Evolutionary conservation across 306 rosid species (phyloP).

Genomic region (Fagus crenata): DNA sequence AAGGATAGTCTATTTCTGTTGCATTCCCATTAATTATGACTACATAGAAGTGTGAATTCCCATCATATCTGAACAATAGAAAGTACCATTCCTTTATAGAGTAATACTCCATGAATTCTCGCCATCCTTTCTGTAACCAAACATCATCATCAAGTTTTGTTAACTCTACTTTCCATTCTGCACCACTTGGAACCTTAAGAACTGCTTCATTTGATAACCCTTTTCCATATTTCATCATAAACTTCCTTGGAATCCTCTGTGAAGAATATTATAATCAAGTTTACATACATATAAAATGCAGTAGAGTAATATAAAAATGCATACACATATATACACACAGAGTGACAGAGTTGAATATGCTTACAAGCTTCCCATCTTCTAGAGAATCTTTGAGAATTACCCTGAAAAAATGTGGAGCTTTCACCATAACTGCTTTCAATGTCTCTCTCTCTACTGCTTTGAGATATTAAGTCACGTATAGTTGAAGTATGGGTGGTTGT

Average conservation of each 20-base stretch:
- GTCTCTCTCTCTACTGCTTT: too few species aligned
- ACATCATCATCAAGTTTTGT: not conserved
- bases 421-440: too few species aligned
- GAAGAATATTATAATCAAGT: too few species aligned
- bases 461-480: too few species aligned
- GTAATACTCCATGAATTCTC: slow-evolving; percentile 1
- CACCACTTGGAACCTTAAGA: slow-evolving; percentile 10
- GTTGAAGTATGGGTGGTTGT: too few species aligned
- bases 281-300: not conserved
- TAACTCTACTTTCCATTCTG: slow-evolving; percentile 4
- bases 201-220: not conserved
- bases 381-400: too few species aligned
- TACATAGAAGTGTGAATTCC: slow-evolving; percentile 25
- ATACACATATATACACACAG: too few species aligned
- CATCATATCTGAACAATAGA: slow-evolving; percentile 18
- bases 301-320: not conserved
- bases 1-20: slow-evolving; percentile 31
- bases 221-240: not conserved
- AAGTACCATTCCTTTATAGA: not conserved
- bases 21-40: slow-evolving; percentile 23
- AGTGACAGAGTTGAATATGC: too few species aligned
- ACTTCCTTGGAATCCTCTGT: not conserved
- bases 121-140: slow-evolving; percentile 23
- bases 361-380: too few species aligned
- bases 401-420: too few species aligned